These are phyloP conservation scores for Solanum hybrid DNA, from an alignment of 305 asterid genomes.

Conservation along the genomic window DNA sequence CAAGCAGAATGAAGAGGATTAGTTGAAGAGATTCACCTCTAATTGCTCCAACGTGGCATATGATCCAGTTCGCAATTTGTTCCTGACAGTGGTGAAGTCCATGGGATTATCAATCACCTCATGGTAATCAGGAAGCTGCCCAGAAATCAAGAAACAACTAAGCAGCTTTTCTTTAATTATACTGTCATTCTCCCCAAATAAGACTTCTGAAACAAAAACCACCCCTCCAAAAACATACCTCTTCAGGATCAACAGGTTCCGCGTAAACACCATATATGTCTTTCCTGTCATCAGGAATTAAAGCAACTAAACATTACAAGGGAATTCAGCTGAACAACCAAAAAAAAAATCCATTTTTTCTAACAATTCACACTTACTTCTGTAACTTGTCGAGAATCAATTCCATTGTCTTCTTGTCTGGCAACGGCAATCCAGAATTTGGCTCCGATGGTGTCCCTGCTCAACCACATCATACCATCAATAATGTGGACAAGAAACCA, in stretches of 20 bases:
- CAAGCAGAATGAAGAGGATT: background rate
- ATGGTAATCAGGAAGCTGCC: conserved; percentile 95
- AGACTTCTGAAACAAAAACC: background rate
- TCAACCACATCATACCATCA: conserved; percentile 9
- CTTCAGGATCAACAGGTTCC: conserved; percentile 98
- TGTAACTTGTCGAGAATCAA: conserved; percentile 88
- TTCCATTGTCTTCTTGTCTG: conserved; percentile 78
- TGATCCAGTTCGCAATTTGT: conserved; percentile 63
- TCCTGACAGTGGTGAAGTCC: conserved; percentile 96
- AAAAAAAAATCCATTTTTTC: conserved; percentile 4
- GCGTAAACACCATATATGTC: conserved; percentile 93
- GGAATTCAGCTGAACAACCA: conserved; percentile 12
- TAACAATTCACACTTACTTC: conserved; percentile 45
- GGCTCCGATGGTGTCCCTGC: conserved; percentile 60
- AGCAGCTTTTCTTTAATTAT: background rate
- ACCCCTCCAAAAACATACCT: conserved; percentile 37
- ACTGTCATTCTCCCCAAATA: background rate
- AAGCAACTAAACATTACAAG: conserved; percentile 21
- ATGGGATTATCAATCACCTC: conserved; percentile 87
- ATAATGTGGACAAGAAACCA: background rate
- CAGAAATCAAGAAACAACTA: conserved; percentile 9
- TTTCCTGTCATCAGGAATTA: conserved; percentile 57
- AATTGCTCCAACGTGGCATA: conserved; percentile 71
- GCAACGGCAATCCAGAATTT: conserved; percentile 39
- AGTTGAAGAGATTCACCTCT: conserved; percentile 47